Percentiles rank a stretch among this genome's conserved stretches.
Conservation (phyloP, 2,329 filamentous ascomycete species). For the Monosporascus sp. region DNA sequence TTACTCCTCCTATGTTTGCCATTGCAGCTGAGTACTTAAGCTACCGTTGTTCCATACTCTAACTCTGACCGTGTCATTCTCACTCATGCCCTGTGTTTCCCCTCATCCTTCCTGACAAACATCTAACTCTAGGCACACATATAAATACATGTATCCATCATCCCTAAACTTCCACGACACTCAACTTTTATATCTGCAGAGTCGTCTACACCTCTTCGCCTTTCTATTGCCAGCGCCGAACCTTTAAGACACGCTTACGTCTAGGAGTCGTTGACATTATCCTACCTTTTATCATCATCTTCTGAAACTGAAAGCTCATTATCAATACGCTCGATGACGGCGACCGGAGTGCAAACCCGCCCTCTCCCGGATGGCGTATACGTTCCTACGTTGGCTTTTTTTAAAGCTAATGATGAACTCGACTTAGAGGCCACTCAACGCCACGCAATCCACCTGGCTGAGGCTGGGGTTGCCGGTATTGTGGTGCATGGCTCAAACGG, state of each 20-base stretch:
- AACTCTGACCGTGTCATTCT: neutral
- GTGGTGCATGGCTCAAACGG: constrained; percentile 70
- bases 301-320: neutral
- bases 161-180: neutral
- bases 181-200: neutral
- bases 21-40: neutral
- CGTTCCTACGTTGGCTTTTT: constrained; percentile 61
- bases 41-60: neutral
- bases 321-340: constrained; percentile 13
- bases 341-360: constrained; percentile 8
- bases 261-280: too few relatives aligned
- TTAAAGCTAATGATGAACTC: constrained; percentile 49
- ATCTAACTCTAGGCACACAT: neutral
- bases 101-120: neutral
- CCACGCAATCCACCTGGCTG: constrained; percentile 54
- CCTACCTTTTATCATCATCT: neutral
- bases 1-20: neutral
- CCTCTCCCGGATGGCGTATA: constrained; percentile 44
- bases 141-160: neutral
- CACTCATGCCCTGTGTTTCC: neutral
- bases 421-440: constrained; percentile 47
- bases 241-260: too few relatives aligned
- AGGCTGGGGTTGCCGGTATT: constrained; percentile 61
- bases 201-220: too few relatives aligned
- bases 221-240: neutral